Evolutionary conservation across 129 eudicot genomes (phyloP), one percentile per base, ranked within the genome.

Genomic region (Oenanthe sinensis): DNA sequence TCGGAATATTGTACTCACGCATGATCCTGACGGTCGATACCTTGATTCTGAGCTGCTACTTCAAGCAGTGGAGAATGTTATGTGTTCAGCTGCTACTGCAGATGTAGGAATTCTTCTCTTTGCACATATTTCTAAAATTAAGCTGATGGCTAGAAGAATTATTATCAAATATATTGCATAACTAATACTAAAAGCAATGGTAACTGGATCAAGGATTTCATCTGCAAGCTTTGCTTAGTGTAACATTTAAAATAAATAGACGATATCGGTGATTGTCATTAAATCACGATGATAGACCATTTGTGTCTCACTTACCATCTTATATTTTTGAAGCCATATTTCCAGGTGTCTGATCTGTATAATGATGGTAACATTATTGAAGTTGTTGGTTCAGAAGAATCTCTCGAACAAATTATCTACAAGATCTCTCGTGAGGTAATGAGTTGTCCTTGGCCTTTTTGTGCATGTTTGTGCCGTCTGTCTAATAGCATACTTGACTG

Each of bases 341-440:
- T 84, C 79, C 90, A 92, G 97, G 87, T 68, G 55, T 78, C 78
- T 68, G 85, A 80, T 82, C 84, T 37, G 30, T 80, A 70, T 76
- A 36, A n/a, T 78, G 83, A 80, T 73, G 86, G 54, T 72, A 48
- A 30, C 37, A 79, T 42, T 74, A 24, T 71, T 17, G 88, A 85
- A 78, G 75, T 73, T 40, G 46, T 71, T 26, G 90, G 82, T 63
- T 69, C 75, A 16, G 85, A 74, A 62, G 97, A 87, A 74, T 65
- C 84, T 40, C 50, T 88, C 78, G 89, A 81, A 80, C 82, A 81
- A 24, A 80, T 81, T 71, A 69, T 89, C 62, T 80, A 78, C 77
- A 86, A 80, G 86, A 80, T 91, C 73, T 87, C 91, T 58, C 75
- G 82, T 22, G 82, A 89, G 98, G 97, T 88, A 76, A 78, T 84